phyloP scores from a whole-genome alignment of 2,329 filamentous ascomycete species.

The Sporothrix phasma region DNA sequence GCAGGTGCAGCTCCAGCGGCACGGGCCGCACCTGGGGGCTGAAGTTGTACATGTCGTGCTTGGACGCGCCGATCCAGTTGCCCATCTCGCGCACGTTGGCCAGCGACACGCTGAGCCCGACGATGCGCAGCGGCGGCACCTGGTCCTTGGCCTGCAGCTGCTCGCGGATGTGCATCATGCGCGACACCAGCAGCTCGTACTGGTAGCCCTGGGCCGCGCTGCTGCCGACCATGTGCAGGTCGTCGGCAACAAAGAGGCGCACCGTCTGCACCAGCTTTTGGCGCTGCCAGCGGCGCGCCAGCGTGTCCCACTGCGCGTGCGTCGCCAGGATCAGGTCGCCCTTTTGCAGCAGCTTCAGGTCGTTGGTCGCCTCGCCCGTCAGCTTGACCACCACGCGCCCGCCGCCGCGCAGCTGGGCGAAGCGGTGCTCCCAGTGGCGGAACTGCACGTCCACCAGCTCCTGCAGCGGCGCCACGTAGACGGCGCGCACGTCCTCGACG shows the following conservation, averaged over 20 bases:
- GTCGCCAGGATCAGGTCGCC: conserved; percentile 89
- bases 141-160: conserved; percentile 67
- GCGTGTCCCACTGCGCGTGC: conserved; percentile 87
- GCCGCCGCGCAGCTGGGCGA: conserved; percentile 63
- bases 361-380: conserved; percentile 82
- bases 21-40: conserved; percentile 83
- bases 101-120: conserved; percentile 84
- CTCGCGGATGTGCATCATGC: conserved; percentile 91
- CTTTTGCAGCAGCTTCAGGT: conserved; percentile 77
- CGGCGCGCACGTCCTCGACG: conserved; percentile 66
- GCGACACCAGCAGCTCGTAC: conserved; percentile 94
- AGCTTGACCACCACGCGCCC: conserved; percentile 89
- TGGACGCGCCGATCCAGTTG: conserved; percentile 95
- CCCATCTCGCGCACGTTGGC: conserved; percentile 89
- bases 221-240: conserved; percentile 89
- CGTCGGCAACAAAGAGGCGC: conserved; percentile 86
- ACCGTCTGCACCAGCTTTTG: conserved; percentile 91
- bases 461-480: conserved; percentile 92
- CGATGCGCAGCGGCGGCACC: conserved; percentile 75
- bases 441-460: conserved; percentile 76
- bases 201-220: conserved; percentile 77
- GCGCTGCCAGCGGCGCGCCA: conserved; percentile 93
- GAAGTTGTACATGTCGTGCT: conserved; percentile 98
- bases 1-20: conserved; percentile 85
- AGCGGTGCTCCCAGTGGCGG: conserved; percentile 75